phyloP scores from a whole-genome alignment of 2,329 filamentous ascomycete genomes.

The Thelonectria rubi region DNA sequence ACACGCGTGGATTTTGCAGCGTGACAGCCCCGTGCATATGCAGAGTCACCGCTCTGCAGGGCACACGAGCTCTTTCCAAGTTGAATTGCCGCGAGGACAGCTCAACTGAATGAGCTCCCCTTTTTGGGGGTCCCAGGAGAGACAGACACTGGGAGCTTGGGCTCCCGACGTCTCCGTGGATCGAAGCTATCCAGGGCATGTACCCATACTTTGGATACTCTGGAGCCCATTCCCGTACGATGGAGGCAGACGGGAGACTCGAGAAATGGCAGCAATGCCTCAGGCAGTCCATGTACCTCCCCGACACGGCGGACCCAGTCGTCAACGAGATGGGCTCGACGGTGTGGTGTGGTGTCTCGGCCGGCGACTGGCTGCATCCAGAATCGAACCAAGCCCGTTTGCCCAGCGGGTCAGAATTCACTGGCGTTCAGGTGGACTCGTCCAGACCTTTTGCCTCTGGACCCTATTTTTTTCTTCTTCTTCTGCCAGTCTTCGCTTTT shows the following conservation, averaged over 20 bases:
- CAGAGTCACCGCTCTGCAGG: neutral
- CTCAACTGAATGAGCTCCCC: neutral
- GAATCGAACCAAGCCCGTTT: slow-evolving; percentile 20
- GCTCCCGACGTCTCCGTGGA: slow-evolving; percentile 14
- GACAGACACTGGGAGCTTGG: slow-evolving; percentile 1
- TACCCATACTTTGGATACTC: neutral
- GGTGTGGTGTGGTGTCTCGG: slow-evolving; percentile 32
- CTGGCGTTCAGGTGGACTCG: neutral
- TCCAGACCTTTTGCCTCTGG: slow-evolving; percentile 5
- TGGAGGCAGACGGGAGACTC: neutral
- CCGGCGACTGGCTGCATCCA: slow-evolving; percentile 24
- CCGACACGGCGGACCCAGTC: neutral
- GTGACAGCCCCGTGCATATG: neutral
- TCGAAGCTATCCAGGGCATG: neutral
- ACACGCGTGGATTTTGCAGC: neutral
- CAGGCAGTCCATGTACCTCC: neutral
- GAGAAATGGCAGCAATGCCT: too few species aligned
- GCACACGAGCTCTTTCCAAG: neutral
- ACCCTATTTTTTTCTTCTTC: neutral
- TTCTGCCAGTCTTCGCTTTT: neutral
- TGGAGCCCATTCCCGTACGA: neutral
- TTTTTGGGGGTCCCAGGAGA: neutral
- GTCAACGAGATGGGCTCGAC: slow-evolving; percentile 5
- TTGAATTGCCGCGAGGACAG: neutral
- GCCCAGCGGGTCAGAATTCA: slow-evolving; percentile 3